These are phyloP conservation scores for Blastocystis sp. DNA, from an alignment of 352 stramenopile species.

Conservation along the genomic window DNA sequence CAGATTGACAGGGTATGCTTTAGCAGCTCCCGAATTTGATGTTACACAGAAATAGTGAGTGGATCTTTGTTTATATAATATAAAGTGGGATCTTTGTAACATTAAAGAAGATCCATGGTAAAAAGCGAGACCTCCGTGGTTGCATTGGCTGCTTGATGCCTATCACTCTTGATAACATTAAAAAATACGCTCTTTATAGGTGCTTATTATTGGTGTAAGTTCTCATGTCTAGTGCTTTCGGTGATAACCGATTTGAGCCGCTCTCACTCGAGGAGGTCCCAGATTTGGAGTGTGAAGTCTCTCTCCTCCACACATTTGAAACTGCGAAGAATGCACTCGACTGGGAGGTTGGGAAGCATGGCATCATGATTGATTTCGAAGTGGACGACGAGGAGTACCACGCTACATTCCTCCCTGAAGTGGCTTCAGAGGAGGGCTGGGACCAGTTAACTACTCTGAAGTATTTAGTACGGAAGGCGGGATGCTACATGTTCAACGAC, in stretches of 20 bases:
- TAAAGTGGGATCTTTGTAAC: constrained; percentile 59
- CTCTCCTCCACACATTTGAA: constrained; percentile 49
- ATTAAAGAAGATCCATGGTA: not conserved
- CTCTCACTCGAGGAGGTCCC: constrained; percentile 41
- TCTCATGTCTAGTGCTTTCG: constrained; percentile 2
- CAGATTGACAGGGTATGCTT: constrained; percentile 5
- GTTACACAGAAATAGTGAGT: constrained; percentile 46
- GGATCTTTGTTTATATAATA: not conserved
- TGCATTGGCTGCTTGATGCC: constrained; percentile 53
- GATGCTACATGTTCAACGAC: constrained; percentile 21
- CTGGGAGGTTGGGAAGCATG: constrained; percentile 59
- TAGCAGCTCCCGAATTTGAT: constrained; percentile 34
- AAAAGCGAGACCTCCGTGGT: not conserved
- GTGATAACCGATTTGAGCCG: constrained; percentile 34
- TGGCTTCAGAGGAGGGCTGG: constrained; percentile 37
- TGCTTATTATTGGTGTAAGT: not conserved
- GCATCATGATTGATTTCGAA: constrained; percentile 61
- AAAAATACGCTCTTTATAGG: constrained; percentile 53
- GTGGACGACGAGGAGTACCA: constrained; percentile 5
- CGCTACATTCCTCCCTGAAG: constrained; percentile 56
- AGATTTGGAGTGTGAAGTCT: constrained; percentile 13
- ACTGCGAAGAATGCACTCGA: not conserved
- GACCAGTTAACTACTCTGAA: constrained; percentile 31
- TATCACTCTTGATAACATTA: constrained; percentile 37
- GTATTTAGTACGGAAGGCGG: constrained; percentile 46